phyloP scores from a whole-genome alignment of 441 rosid genomes.

The Syzygium malaccense region DNA sequence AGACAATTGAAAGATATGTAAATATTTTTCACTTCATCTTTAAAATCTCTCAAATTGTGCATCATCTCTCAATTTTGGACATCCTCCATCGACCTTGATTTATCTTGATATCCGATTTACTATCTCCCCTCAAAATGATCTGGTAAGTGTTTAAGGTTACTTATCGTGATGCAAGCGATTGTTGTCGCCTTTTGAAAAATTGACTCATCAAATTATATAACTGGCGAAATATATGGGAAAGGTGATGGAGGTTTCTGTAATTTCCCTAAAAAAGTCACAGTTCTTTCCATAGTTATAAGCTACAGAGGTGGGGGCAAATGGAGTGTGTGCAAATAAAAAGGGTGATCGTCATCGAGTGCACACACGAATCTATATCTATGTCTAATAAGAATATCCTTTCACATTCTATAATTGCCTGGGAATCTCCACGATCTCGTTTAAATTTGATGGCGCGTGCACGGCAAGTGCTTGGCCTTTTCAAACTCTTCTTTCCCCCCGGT shows the following conservation, averaged over 20 bases:
- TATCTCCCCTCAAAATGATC: background rate
- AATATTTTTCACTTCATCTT: accelerated
- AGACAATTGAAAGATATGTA: background rate
- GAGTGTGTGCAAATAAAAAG: background rate
- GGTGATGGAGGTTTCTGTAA: background rate
- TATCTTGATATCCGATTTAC: background rate
- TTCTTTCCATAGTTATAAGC: background rate
- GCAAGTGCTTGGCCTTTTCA: background rate
- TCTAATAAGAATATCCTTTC: background rate
- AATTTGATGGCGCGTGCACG: background rate
- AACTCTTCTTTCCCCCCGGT: background rate
- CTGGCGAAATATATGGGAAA: background rate
- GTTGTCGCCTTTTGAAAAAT: background rate
- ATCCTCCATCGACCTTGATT: accelerated
- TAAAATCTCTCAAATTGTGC: background rate
- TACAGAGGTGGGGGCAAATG: background rate
- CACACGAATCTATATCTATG: background rate
- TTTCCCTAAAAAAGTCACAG: background rate
- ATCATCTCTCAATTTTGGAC: accelerated
- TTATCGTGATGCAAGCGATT: background rate
- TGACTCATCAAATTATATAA: background rate
- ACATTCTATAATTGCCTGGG: background rate
- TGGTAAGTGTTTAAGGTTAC: accelerated
- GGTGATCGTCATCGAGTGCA: background rate
- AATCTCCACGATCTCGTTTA: background rate